Percentiles rank a stretch among this genome's conserved stretches.
These are phyloP conservation scores for Nidula microcarpa DNA, from an alignment of 768 basidiomycete genomes.

Conservation along the genomic window DNA sequence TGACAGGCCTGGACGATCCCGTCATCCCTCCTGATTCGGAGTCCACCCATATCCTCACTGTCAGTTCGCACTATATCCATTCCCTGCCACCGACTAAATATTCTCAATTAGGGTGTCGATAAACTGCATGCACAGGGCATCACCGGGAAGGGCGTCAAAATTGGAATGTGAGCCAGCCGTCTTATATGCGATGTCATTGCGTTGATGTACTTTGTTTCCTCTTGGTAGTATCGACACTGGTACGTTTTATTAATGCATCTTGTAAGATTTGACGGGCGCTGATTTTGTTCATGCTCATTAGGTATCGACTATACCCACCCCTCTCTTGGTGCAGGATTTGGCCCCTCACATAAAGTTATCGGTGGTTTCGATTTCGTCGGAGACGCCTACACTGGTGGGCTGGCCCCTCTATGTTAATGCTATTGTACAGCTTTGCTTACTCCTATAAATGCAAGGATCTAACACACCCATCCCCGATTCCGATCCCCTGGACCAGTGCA, in stretches of 20 bases:
- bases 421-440: background rate
- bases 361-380: conserved; percentile 61
- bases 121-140: conserved; percentile 61
- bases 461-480: conserved; percentile 48
- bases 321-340: conserved; percentile 49
- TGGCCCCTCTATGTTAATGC: background rate
- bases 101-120: conserved; percentile 48
- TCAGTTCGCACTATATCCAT: conserved; percentile 16
- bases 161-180: conserved; percentile 49
- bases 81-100: background rate
- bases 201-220: background rate
- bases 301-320: conserved; percentile 57
- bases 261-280: conserved; percentile 41
- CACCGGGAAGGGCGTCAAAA: conserved; percentile 61
- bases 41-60: conserved; percentile 54
- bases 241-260: conserved; percentile 35
- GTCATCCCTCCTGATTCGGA: conserved; percentile 40
- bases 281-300: background rate
- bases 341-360: conserved; percentile 48
- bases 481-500: conserved; percentile 52
- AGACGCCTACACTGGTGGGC: conserved; percentile 43
- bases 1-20: conserved; percentile 25
- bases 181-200: background rate
- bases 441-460: conserved; percentile 17
- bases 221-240: conserved; percentile 48